Evolutionary conservation across 495 filamentous ascomycete genomes (phyloP), one percentile per base, ranked within the genome.

Genomic region (Neurospora sp.): DNA sequence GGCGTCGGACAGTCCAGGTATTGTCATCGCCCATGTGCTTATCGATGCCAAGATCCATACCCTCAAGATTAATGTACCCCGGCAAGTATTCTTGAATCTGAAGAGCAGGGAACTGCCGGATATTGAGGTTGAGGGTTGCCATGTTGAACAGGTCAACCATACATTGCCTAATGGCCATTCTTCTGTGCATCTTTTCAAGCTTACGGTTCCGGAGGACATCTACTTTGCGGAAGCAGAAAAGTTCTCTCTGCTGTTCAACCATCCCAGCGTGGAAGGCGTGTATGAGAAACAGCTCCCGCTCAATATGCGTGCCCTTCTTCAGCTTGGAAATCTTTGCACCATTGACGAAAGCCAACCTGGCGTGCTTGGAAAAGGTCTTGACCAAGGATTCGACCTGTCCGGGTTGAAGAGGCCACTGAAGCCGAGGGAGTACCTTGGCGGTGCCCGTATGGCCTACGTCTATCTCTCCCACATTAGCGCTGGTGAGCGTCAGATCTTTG

Each of bases 91-190:
- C 79, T 85, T 99, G 65, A 98, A 99, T 77, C 81, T 98, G 70
- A 96, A 94, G 79, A 88, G 89, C 65, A 90, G 91, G 65, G 92
- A 96, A 31, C 83, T 98, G 35, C 96, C 96, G 0, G 92, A 97
- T 75, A 91, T 98, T 48, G 91, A 93, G n/a, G 88, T 99, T 18
- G 87, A 92, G 22, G 94, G 91, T 22, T 97, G 94, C 77, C 87
- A 88, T 14, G 94, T 93, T 18, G 93, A 98, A 78, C 98, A 97
- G 77, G 94, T 96, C 75, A 91, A 89, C 74, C 92, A 96, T 79
- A 96, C 92, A 4, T 82, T 99, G 9, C 96, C 96, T 31, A 99
- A 99, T 80, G 96, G 96, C 8, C 96, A 98, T 81, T 91, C 92
- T 8, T 97, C 95, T 1, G 90, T 93, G 18, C 93, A 98, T 83